Evolutionary conservation across 345 rosid species (phyloP), one percentile per base, ranked within the genome.

Genomic region (Populus tremula): DNA sequence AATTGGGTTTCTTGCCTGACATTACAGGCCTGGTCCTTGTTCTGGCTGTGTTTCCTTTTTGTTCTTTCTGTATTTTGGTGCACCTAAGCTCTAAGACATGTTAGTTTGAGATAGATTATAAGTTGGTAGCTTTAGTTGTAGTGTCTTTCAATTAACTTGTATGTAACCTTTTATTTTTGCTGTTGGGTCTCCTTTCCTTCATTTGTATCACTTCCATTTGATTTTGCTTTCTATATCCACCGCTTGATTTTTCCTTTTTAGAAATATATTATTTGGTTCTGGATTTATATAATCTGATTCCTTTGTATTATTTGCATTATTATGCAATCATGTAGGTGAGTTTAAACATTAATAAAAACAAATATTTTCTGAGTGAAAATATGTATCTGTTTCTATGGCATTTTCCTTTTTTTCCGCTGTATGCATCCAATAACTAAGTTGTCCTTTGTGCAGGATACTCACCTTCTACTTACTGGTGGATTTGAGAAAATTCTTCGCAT

Each of bases 401-500:
- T 71, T 66, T 10, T 49, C 47, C 29, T 23, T 68, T 53, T 11
- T 50, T 41, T 23, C n/a, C 13, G 9, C 47, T 56, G 20, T 17
- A 35, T 70, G 56, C 20, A 72, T 49, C 17, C 18, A 10, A 33
- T 43, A 33, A 18, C 74, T 61, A 50, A 45, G 33, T 33, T 73
- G 35, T 59, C 67, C 70, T 63, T 65, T 39, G 16, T 39, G 72
- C 87, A 96, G 99, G 98, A 93, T 81, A 89, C 98, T 50, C 93
- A 85, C 70, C 88, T 86, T 77, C 86, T 93, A 75, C 91, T 96
- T 78, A 93, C 98, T n/a, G 99, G 99, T 36, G 99, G 98, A 67
- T 14, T 90, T 72, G 99, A 93, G 92, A 96, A 96, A 83, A 83
- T 92, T 79, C 90, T 93, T 62, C 95, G 98, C 20, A 86, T 96